Percentiles rank a stretch among this genome's conserved stretches.
phyloP scores from a whole-genome alignment of 2,329 filamentous ascomycete genomes.

The Pyricularia sp. region DNA sequence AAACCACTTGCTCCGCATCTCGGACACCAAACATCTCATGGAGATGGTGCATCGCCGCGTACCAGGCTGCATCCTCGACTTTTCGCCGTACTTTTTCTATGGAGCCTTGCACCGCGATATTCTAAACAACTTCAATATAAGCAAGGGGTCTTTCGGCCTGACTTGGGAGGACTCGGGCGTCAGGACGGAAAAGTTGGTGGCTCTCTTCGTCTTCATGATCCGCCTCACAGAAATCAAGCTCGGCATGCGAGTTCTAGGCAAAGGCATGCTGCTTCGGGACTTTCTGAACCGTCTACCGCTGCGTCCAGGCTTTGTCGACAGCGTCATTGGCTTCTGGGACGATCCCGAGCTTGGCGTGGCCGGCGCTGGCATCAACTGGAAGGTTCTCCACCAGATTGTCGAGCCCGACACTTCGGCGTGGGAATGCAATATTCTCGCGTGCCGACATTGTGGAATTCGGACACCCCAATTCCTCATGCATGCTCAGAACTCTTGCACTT shows the following conservation, averaged over 20 bases:
- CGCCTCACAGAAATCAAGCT: not conserved
- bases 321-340: not conserved
- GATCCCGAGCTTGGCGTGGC: not conserved
- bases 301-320: not conserved
- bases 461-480: not conserved
- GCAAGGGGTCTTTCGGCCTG: constrained; percentile 7
- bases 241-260: constrained; percentile 2
- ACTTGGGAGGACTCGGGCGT: constrained; percentile 6
- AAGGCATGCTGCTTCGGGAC: constrained; percentile 2
- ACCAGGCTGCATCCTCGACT: constrained; percentile 4
- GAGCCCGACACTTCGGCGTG: not conserved
- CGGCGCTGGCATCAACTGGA: not conserved
- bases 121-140: not conserved
- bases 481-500: not conserved
- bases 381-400: not conserved
- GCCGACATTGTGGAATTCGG: not conserved
- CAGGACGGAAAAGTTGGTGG: constrained; percentile 4
- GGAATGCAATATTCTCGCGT: not conserved
- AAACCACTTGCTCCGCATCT: constrained; percentile 5
- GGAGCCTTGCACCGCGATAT: constrained; percentile 2
- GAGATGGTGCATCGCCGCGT: not conserved
- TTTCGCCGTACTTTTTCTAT: constrained; percentile 6
- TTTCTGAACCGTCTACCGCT: constrained; percentile 8
- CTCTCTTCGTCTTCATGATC: not conserved
- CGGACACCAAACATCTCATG: constrained; percentile 1